phyloP scores from a whole-genome alignment of 805 yeast genomes.

The Cyberlindnera mississippiensis region DNA sequence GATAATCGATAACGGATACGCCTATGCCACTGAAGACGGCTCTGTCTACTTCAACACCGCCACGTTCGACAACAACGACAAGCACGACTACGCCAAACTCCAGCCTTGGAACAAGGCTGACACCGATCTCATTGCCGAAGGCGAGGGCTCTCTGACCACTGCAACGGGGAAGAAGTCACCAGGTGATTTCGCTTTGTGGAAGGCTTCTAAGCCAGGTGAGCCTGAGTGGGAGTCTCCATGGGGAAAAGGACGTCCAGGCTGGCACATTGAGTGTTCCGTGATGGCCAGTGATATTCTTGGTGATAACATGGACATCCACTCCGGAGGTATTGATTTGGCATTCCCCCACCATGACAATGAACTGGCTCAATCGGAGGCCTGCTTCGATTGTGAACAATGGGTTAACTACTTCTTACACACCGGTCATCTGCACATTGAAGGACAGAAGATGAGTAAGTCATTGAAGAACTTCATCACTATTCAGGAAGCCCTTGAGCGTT shows the following conservation, averaged over 20 bases:
- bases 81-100: slow-evolving; percentile 88
- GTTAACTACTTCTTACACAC: slow-evolving; percentile 94
- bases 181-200: slow-evolving; percentile 96
- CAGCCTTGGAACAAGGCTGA: slow-evolving; percentile 98
- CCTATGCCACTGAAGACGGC: slow-evolving; percentile 79
- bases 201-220: slow-evolving; percentile 94
- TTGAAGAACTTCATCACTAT: slow-evolving; percentile 94
- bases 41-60: slow-evolving; percentile 94
- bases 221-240: slow-evolving; percentile 94
- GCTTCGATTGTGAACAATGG: slow-evolving; percentile 89
- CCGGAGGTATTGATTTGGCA: slow-evolving; percentile 96
- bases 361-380: slow-evolving; percentile 95
- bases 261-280: slow-evolving; percentile 99
- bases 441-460: slow-evolving; percentile 96
- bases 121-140: slow-evolving; percentile 80
- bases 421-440: slow-evolving; percentile 97
- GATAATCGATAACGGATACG: slow-evolving; percentile 79
- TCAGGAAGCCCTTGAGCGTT: slow-evolving; percentile 75
- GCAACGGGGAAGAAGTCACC: slow-evolving; percentile 62
- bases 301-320: slow-evolving; percentile 81
- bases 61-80: slow-evolving; percentile 64
- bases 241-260: slow-evolving; percentile 98
- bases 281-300: slow-evolving; percentile 95
- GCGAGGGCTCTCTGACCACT: slow-evolving; percentile 80
- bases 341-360: slow-evolving; percentile 99